Evolutionary conservation across 106 monocot species (phyloP).

Genomic region (Hemerocallis citrina): DNA sequence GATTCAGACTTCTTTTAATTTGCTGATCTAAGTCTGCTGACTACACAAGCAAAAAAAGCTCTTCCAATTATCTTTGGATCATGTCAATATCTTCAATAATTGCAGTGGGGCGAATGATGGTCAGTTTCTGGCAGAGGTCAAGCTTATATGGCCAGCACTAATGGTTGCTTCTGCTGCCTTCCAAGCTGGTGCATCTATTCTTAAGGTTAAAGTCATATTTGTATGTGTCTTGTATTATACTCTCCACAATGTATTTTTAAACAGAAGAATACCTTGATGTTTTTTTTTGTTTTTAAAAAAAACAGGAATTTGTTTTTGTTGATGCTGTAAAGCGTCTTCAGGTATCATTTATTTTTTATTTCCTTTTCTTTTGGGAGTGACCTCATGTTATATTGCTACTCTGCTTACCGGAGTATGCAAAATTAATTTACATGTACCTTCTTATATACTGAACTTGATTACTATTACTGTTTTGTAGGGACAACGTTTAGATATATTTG

Average conservation of each 20-base stretch:
- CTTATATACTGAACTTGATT: neutral
- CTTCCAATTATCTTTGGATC: neutral
- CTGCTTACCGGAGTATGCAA: neutral
- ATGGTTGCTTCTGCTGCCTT: slow-evolving; percentile 91
- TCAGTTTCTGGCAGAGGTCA: slow-evolving; percentile 52
- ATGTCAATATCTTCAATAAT: slow-evolving; percentile 6
- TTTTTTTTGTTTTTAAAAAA: neutral
- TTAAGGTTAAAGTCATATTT: slow-evolving; percentile 54
- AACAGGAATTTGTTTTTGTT: slow-evolving; percentile 92
- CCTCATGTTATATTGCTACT: neutral
- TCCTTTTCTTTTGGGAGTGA: neutral
- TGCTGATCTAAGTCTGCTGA: neutral
- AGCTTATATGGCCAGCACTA: slow-evolving; percentile 70
- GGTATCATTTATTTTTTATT: slow-evolving; percentile 31
- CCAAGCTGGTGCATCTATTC: slow-evolving; percentile 95
- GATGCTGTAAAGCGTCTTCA: slow-evolving; percentile 76
- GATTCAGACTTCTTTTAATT: neutral
- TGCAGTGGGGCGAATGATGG: slow-evolving; percentile 65
- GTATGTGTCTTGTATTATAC: neutral
- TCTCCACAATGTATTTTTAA: too few species aligned
- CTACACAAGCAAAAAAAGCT: too few species aligned
- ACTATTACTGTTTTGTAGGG: slow-evolving; percentile 44
- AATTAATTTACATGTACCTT: neutral
- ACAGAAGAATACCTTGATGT: neutral
- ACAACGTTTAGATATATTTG: slow-evolving; percentile 82